Conservation (phyloP, 208 protist genomes). For the Willaertia magna region DNA sequence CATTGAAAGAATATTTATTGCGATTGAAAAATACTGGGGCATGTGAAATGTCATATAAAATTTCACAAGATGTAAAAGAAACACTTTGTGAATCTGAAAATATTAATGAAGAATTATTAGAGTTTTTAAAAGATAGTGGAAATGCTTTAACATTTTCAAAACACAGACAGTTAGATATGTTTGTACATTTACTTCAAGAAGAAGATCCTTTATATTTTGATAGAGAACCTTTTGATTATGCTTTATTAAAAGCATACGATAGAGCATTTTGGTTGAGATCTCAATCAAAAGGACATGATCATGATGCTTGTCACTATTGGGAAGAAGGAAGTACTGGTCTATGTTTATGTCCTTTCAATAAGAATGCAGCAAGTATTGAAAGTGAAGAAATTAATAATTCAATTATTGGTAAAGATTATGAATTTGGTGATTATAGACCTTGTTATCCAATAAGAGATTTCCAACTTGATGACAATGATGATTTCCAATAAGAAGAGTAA, state of each 20-base stretch:
- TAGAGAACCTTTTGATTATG: not conserved
- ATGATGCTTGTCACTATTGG: not conserved
- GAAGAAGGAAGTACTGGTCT: not conserved
- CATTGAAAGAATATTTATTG: not conserved
- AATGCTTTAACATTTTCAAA: not conserved
- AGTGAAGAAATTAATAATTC: not conserved
- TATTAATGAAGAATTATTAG: not conserved
- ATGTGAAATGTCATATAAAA: not conserved
- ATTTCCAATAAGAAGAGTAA: too few species aligned
- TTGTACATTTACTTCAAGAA: not conserved
- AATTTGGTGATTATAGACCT: not conserved
- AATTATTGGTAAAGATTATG: not conserved
- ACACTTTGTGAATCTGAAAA: not conserved
- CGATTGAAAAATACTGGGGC: not conserved
- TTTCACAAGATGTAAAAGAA: not conserved
- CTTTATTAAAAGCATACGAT: not conserved
- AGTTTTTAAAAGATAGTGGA: not conserved
- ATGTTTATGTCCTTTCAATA: not conserved
- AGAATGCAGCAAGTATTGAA: not conserved
- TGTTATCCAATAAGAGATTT: not conserved
- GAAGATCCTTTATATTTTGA: not conserved
- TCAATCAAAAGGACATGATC: not conserved
- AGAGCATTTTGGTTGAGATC: slow-evolving; percentile 1
- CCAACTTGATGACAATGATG: too few species aligned
- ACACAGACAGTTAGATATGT: not conserved